Conservation (phyloP, 768 basidiomycete genomes). For the Podaxis mareebaensis region DNA sequence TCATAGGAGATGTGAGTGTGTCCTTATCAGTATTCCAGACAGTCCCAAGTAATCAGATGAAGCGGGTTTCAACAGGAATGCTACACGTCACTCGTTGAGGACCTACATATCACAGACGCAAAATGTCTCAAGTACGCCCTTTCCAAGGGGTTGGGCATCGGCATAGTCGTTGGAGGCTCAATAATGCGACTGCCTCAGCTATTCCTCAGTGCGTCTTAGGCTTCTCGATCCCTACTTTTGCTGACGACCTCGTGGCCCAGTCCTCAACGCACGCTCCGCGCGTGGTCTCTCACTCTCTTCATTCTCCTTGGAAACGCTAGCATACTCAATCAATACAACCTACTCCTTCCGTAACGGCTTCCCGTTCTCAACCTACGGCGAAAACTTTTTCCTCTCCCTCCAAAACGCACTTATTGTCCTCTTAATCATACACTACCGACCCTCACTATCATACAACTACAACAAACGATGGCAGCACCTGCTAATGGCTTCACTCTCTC, state of each 20-base stretch:
- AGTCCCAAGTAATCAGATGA: neutral
- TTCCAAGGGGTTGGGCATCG: slow-evolving; percentile 89
- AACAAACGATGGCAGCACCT: slow-evolving; percentile 35
- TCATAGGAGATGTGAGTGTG: slow-evolving; percentile 72
- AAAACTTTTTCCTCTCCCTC: slow-evolving; percentile 89
- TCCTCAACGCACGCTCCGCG: slow-evolving; percentile 72
- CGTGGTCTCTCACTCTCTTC: slow-evolving; percentile 85
- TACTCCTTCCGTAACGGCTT: slow-evolving; percentile 87
- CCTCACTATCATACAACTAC: slow-evolving; percentile 24
- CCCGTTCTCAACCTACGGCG: slow-evolving; percentile 98
- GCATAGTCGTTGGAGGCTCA: slow-evolving; percentile 87
- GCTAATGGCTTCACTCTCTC: slow-evolving; percentile 21
- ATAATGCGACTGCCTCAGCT: slow-evolving; percentile 96
- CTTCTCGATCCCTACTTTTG: neutral
- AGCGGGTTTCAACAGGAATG: slow-evolving; percentile 62
- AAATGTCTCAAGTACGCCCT: slow-evolving; percentile 88
- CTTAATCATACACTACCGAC: slow-evolving; percentile 72
- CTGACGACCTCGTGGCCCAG: slow-evolving; percentile 35
- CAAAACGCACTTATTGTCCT: slow-evolving; percentile 88
- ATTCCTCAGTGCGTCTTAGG: slow-evolving; percentile 59
- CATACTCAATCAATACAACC: slow-evolving; percentile 84
- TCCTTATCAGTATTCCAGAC: neutral
- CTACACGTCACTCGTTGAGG: slow-evolving; percentile 84
- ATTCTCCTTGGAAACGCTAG: slow-evolving; percentile 88
- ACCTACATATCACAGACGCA: slow-evolving; percentile 73